phyloP scores from a whole-genome alignment of 768 basidiomycete genomes.

The Cystofilobasidium macerans region DNA sequence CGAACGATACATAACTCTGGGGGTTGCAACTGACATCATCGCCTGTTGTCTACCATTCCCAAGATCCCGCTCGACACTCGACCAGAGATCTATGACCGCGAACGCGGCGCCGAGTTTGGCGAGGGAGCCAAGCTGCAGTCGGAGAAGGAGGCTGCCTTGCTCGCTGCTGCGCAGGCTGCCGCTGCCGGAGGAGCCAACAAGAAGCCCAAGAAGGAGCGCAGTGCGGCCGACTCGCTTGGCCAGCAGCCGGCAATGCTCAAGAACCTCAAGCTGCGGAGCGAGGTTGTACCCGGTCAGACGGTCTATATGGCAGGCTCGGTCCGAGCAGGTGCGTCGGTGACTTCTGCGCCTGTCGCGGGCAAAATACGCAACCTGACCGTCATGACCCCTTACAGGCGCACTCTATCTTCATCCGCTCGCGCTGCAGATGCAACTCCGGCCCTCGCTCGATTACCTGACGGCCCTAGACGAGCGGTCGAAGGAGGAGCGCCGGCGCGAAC shows the following conservation, averaged over 20 bases:
- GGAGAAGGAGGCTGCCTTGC: slow-evolving; percentile 31
- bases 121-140: slow-evolving; percentile 27
- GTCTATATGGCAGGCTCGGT: slow-evolving; percentile 35
- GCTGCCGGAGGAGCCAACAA: slow-evolving; percentile 20
- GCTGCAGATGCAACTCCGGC: slow-evolving; percentile 35
- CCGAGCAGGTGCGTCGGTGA: not conserved
- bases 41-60: not conserved
- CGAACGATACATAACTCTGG: no score
- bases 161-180: slow-evolving; percentile 27
- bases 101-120: slow-evolving; percentile 36
- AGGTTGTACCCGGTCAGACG: slow-evolving; percentile 36
- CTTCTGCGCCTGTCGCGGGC: not conserved
- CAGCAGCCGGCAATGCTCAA: slow-evolving; percentile 26
- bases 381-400: slow-evolving; percentile 30
- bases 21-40: not conserved
- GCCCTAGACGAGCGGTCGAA: slow-evolving; percentile 31
- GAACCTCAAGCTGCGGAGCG: slow-evolving; percentile 32
- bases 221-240: slow-evolving; percentile 25
- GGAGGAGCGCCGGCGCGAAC: slow-evolving; percentile 25
- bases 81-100: slow-evolving; percentile 35
- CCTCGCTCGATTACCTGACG: slow-evolving; percentile 37
- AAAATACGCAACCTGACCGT: not conserved
- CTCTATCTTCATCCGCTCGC: slow-evolving; percentile 38
- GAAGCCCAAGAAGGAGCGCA: slow-evolving; percentile 29
- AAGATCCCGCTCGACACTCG: slow-evolving; percentile 37